Evolutionary conservation across 2,329 filamentous ascomycete genomes (phyloP).

Genomic region (Aspergillus sp.): DNA sequence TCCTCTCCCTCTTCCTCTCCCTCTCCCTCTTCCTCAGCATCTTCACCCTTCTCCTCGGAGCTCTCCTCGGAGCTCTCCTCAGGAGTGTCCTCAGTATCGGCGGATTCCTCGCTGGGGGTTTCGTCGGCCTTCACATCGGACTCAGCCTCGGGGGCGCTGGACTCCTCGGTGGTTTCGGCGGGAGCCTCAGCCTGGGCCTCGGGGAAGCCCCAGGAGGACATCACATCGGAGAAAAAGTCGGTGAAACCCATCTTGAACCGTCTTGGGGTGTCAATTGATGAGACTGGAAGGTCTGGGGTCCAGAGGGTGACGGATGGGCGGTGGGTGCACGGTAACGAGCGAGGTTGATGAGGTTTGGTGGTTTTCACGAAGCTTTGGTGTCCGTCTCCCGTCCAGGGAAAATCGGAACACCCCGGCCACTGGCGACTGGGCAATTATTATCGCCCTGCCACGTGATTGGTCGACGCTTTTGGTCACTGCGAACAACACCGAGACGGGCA

Average conservation of each 20-base stretch:
- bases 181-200: slow-evolving; percentile 63
- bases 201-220: slow-evolving; percentile 63
- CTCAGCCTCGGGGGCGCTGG: slow-evolving; percentile 42
- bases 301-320: slow-evolving; percentile 18
- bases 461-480: not conserved
- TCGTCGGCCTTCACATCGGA: slow-evolving; percentile 36
- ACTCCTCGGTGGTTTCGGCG: slow-evolving; percentile 50
- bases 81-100: slow-evolving; percentile 50
- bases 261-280: slow-evolving; percentile 30
- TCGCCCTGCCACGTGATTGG: slow-evolving; percentile 40
- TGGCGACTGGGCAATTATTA: slow-evolving; percentile 41
- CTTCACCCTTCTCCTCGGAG: slow-evolving; percentile 55
- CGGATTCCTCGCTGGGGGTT: slow-evolving; percentile 40
- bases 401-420: slow-evolving; percentile 43
- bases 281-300: slow-evolving; percentile 27
- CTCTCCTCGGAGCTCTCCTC: slow-evolving; percentile 55
- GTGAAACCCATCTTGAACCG: slow-evolving; percentile 59
- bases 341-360: slow-evolving; percentile 33
- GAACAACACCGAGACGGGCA: not conserved
- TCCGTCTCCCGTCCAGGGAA: slow-evolving; percentile 33
- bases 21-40: slow-evolving; percentile 41
- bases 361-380: slow-evolving; percentile 35
- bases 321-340: slow-evolving; percentile 28
- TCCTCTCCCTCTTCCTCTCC: slow-evolving; percentile 56
- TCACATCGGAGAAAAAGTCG: slow-evolving; percentile 64